Evolutionary conservation across 2,329 filamentous ascomycete species (phyloP), one percentile per base, ranked within the genome.

Genomic region (Talaromyces sp.): DNA sequence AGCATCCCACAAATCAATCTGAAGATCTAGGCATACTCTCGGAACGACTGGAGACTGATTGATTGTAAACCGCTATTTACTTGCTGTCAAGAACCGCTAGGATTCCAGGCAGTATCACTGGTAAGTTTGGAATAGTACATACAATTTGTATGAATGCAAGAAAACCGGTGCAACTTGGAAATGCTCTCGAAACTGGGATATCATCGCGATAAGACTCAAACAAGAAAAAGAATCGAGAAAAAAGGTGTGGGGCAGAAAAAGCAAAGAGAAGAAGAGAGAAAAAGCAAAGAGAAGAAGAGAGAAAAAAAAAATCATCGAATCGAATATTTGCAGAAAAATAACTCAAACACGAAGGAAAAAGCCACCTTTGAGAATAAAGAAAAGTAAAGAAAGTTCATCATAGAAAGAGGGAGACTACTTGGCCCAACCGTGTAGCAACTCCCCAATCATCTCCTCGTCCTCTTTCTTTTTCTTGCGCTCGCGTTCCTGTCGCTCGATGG

Each of bases 151-250:
- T 31, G 27, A 47, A 53, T 19, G 29, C 15, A 51, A 11, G 7
- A 59, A 59, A 29, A 59, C 7, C 15, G 38, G 59, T 43, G 31
- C 31, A 53, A 49, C 10, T 40, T 29, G 22, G 31, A 36, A 51
- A 66, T 61, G 59, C 64, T 62, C 31, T 22, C 31, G 36, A 51
- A 58, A 66, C 43, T 65, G 64, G 64, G 64, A 66, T 66, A 66
- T 66, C 64, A 66, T 63, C 60, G 59, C 31, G 53, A 49, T 59
- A 40, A 64, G 38, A 59, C 54, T 63, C 43, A 58, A 40, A 59
- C 38, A 58, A 36, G 54, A 19, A 34, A 47, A 31, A 43, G 15
- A 36, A 54, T 40, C 27, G 27, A 43, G 25, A 38, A 34, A 19
- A 13, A 54, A 49, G 38, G 13, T 19, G 31, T 29, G 45, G 38